phyloP scores from a whole-genome alignment of 2,329 filamentous ascomycete species.

The Trichoderma gracile region DNA sequence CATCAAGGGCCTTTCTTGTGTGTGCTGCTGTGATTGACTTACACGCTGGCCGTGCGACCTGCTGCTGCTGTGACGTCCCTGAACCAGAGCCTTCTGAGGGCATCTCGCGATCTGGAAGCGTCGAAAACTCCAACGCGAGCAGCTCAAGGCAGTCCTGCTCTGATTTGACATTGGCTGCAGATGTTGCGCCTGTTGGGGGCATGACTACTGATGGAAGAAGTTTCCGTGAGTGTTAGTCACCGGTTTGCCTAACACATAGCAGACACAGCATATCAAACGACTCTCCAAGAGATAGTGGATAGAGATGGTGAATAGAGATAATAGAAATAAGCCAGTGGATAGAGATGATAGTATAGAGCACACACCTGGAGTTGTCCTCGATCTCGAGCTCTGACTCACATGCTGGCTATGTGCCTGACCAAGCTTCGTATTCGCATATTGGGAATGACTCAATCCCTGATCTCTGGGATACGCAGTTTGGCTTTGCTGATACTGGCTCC shows the following conservation, averaged over 20 bases:
- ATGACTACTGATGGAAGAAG: not conserved
- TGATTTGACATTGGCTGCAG: constrained; percentile 29
- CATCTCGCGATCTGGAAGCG: constrained; percentile 34
- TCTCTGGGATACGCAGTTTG: not conserved
- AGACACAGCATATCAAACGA: too few relatives aligned
- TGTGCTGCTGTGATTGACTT: not conserved
- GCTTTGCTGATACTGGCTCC: not conserved
- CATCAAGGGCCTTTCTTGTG: not conserved
- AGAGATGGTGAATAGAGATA: not conserved
- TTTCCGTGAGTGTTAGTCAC: too few relatives aligned
- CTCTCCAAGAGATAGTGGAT: not conserved
- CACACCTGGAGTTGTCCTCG: constrained; percentile 2
- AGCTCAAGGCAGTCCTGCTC: constrained; percentile 34
- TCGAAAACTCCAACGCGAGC: constrained; percentile 31
- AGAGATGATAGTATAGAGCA: too few relatives aligned
- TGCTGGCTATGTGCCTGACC: not conserved
- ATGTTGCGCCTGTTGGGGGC: not conserved
- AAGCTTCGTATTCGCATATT: not conserved
- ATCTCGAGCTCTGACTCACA: not conserved
- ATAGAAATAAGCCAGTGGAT: too few relatives aligned
- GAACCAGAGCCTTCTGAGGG: not conserved
- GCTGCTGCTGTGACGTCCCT: not conserved
- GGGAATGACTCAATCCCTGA: not conserved
- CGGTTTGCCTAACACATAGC: too few relatives aligned
- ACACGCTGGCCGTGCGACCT: not conserved